These are phyloP conservation scores for Dendrobium nobile DNA, from an alignment of 106 monocot genomes.

Conservation along the genomic window DNA sequence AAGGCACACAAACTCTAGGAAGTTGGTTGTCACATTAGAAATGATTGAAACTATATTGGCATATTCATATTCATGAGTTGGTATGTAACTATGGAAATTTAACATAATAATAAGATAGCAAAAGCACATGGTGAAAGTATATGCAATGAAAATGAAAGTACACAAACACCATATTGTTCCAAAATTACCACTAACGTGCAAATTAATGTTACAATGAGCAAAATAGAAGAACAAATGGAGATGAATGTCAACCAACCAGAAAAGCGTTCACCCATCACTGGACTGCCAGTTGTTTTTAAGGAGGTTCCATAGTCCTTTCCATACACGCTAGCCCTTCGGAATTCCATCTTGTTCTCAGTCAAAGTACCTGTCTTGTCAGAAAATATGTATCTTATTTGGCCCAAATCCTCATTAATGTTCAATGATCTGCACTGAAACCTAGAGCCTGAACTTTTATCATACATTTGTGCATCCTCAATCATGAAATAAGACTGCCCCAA, in stretches of 20 bases:
- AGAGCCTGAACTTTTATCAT: constrained; percentile 72
- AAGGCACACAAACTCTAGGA: background rate
- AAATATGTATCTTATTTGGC: constrained; percentile 89
- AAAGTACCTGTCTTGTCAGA: constrained; percentile 98
- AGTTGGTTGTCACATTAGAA: background rate
- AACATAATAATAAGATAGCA: background rate
- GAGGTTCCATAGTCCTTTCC: constrained; percentile 84
- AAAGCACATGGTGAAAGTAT: background rate
- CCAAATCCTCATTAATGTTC: constrained; percentile 98
- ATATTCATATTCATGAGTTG: background rate
- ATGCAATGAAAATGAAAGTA: background rate
- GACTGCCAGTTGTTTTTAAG: constrained; percentile 19
- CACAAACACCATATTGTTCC: background rate
- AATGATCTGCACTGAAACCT: constrained; percentile 97
- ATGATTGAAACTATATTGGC: background rate
- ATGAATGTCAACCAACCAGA: background rate
- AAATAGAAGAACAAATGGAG: background rate
- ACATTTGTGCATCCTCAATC: constrained; percentile 91
- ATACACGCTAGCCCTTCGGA: constrained; percentile 72
- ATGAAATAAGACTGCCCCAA: constrained; percentile 98
- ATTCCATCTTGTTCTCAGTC: constrained; percentile 98
- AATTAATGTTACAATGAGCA: constrained; percentile 1
- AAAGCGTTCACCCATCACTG: constrained; percentile 19
- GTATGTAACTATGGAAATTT: background rate
- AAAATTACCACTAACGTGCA: background rate